Base-by-base conservation (phyloP, 192 early-diverging fungal species). In the Umbelopsis vinacea region DNA sequence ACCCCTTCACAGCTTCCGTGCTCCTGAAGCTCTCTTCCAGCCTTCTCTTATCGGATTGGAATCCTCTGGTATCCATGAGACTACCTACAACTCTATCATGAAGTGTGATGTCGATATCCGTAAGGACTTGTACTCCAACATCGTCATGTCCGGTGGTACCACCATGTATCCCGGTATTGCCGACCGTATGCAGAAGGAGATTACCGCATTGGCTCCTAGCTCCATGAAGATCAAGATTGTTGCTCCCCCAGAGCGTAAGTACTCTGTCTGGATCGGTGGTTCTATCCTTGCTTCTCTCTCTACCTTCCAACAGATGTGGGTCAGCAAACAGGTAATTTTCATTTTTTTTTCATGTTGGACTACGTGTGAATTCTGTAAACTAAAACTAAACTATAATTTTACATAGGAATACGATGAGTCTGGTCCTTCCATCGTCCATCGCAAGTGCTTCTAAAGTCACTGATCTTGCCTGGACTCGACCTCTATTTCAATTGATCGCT, bases 221-320 rank as follows among this genome's bases (percentile, higher is more conserved):
- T 90, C 90, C 73, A 96, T 92, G 92, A 95, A 92, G 88, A 89
- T 97, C 88, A 92, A 94, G 90, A 93, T 98, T 79, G 93, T 96
- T 81, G 95, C 95, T 75, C 95, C 95, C 38, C 94, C 96, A 60
- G 96, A 98, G 84, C 90, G 96, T 83, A 98, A 96, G 86, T 97
- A 96, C 92, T 96, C 95, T 72, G 95, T 93, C 84, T 98, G 96
- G 95, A 96, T 97, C 79, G 96, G 96, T 87, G 96, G 96, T 52
- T 95, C 95, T 73, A 96, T 98, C 67, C 86, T 98, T 52, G 95
- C 95, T 69, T 96, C 95, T 46, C 91, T 96, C 71, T 95, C 95
- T 53, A 96, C 95, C 81, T 97, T 98, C 94, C 95, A 97, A 83
- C 91, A 95, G 81, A 94, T 95, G 95, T 98, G 95, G 95, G 92